Base-by-base conservation (phyloP, 1,284 basidiomycete genomes). In the Gastroboletus turbinatus region DNA sequence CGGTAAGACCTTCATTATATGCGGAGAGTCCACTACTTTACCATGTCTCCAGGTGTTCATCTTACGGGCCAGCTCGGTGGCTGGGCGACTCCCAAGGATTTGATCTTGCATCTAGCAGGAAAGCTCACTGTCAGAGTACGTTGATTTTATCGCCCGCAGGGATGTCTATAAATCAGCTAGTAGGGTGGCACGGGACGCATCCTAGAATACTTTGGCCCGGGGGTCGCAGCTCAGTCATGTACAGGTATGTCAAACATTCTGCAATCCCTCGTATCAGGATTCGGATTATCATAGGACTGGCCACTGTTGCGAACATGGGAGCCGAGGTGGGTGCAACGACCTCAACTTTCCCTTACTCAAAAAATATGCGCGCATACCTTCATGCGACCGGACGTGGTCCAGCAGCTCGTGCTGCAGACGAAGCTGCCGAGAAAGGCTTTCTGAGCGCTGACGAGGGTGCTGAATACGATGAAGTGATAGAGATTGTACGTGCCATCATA, bases 241-340 rank as follows among this genome's bases (percentile, higher is more conserved):
- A 99, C 97, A 59, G 96, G 93, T 81, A 67, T 50, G 73, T 50
- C n/a, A 19, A 55, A 32, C 36, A 21, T 32, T 30, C 6, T 50
- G n/a, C 16, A 7, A 21, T 33, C 19, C 21, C 8, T 39, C 5
- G 5, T 36, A 30, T 13, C 9, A 42, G 16, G 17, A 42, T 35
- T 51, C 7, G 25, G 48, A 43, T 7, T 19, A 35, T 54, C 47
- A 23, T 52, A 90, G 89, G 94, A 62, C 75, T 98, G 50, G 95
- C 96, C 0, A 98, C 95, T 5, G 91, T 98, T 59, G 90, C 93
- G 55, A 98, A 98, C 76, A 99, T 99, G 97, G 97, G 97, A 57
- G 97, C 97, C 23, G 97, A 99, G 78, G 94, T 99, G 27, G 97
- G 97, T 46, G 97, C 97, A 8, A 99, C 97, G 3, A 98, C 97